Percentiles rank a stretch among this genome's conserved stretches.
Conservation (phyloP, 768 basidiomycete genomes). For the Auriscalpium orientale region DNA sequence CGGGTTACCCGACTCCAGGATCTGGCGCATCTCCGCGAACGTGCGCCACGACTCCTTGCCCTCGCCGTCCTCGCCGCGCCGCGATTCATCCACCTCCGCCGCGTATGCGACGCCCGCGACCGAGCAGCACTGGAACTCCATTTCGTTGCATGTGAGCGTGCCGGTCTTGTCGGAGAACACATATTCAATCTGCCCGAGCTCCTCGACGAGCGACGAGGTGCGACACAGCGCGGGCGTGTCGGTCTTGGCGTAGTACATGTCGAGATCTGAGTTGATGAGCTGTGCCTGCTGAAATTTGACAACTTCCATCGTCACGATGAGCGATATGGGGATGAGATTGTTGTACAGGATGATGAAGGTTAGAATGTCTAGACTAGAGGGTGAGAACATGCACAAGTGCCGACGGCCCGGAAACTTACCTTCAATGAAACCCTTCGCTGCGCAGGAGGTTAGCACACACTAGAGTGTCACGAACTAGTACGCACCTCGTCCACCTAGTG, state of each 20-base stretch:
- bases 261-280: slow-evolving; percentile 93
- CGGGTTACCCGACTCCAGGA: slow-evolving; percentile 47
- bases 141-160: slow-evolving; percentile 93
- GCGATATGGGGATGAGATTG: slow-evolving; percentile 97
- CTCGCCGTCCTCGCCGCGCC: slow-evolving; percentile 49
- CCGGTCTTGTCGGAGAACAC: slow-evolving; percentile 95
- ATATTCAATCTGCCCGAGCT: slow-evolving; percentile 96
- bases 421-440: slow-evolving; percentile 78
- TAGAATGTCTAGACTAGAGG: slow-evolving; percentile 62
- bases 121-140: slow-evolving; percentile 91
- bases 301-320: slow-evolving; percentile 99
- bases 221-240: slow-evolving; percentile 96
- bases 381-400: neutral
- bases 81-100: slow-evolving; percentile 83
- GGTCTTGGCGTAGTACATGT: slow-evolving; percentile 95
- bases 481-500: slow-evolving; percentile 56
- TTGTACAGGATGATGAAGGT: slow-evolving; percentile 99
- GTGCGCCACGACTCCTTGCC: slow-evolving; percentile 63
- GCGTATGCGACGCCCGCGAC: slow-evolving; percentile 88
- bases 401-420: slow-evolving; percentile 32
- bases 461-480: neutral
- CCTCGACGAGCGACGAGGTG: slow-evolving; percentile 97
- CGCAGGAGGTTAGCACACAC: slow-evolving; percentile 1
- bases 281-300: slow-evolving; percentile 98
- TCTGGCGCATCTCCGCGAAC: slow-evolving; percentile 61